Evolutionary conservation across 805 yeast genomes (phyloP).

Genomic region (Saccharomycopsis babjevae): DNA sequence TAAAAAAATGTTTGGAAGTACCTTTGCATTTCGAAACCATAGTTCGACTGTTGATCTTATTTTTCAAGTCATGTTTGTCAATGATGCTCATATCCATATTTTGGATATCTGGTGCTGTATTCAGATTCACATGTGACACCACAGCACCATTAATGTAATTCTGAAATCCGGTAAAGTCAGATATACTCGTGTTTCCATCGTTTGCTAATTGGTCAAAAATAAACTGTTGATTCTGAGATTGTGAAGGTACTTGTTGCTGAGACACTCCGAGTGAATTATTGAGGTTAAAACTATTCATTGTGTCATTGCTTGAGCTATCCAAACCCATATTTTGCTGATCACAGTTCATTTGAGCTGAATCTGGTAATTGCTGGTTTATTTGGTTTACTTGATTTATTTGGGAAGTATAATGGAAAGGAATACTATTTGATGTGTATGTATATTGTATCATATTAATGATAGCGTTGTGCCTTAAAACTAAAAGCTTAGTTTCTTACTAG

Average conservation of each 20-base stretch:
- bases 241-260: not conserved
- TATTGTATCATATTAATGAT: not conserved
- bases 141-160: not conserved
- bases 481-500: not conserved
- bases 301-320: not conserved
- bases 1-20: constrained; percentile 17
- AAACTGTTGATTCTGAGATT: not conserved
- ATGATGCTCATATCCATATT: not conserved
- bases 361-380: not conserved
- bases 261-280: not conserved
- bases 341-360: not conserved
- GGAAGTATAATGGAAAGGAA: not conserved
- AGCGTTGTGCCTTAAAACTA: not conserved
- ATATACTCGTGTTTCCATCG: not conserved
- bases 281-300: not conserved
- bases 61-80: not conserved
- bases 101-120: not conserved
- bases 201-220: constrained; percentile 1
- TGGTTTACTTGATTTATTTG: not conserved
- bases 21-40: constrained; percentile 17
- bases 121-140: not conserved
- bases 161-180: not conserved
- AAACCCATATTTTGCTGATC: not conserved
- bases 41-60: not conserved
- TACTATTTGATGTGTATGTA: not conserved